Evolutionary conservation across 1,284 basidiomycete genomes (phyloP).

Genomic region (Tilletia indica): DNA sequence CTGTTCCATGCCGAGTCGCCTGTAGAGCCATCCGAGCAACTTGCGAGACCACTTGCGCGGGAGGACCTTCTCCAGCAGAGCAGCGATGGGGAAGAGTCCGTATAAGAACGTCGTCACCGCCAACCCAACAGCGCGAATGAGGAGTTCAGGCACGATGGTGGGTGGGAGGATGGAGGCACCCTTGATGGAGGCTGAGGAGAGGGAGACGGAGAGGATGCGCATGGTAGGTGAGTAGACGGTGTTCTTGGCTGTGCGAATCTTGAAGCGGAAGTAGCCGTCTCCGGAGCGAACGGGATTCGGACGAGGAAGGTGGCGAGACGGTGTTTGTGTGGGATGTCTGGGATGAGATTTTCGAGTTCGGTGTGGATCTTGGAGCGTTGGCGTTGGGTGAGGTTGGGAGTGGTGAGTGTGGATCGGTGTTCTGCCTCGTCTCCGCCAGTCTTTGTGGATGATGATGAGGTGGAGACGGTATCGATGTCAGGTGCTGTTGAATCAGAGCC

Average conservation of each 20-base stretch:
- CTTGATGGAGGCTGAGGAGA: constrained; percentile 41
- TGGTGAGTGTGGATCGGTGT: constrained; percentile 1
- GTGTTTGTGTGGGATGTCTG: constrained; percentile 24
- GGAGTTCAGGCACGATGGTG: constrained; percentile 40
- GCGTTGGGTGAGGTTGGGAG: constrained; percentile 23
- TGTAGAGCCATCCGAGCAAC: constrained; percentile 37
- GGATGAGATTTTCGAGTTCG: constrained; percentile 37
- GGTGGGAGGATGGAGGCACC: constrained; percentile 42
- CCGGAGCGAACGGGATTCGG: constrained; percentile 35
- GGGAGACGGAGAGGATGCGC: constrained; percentile 40
- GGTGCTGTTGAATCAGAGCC: background rate
- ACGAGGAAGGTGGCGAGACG: constrained; percentile 34
- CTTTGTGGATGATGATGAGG: background rate
- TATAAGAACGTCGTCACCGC: constrained; percentile 35
- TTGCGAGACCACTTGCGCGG: constrained; percentile 31
- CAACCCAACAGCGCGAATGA: constrained; percentile 33
- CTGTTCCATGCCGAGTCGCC: constrained; percentile 33
- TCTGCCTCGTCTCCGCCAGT: background rate
- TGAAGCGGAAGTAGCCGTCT: constrained; percentile 45
- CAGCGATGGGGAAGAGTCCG: constrained; percentile 41
- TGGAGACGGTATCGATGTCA: background rate
- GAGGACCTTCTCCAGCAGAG: constrained; percentile 40
- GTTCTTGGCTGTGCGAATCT: constrained; percentile 10
- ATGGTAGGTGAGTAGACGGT: constrained; percentile 33
- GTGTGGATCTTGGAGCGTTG: constrained; percentile 28